Evolutionary conservation across 495 filamentous ascomycete genomes (phyloP).

Genomic region (Penicillium parvum): DNA sequence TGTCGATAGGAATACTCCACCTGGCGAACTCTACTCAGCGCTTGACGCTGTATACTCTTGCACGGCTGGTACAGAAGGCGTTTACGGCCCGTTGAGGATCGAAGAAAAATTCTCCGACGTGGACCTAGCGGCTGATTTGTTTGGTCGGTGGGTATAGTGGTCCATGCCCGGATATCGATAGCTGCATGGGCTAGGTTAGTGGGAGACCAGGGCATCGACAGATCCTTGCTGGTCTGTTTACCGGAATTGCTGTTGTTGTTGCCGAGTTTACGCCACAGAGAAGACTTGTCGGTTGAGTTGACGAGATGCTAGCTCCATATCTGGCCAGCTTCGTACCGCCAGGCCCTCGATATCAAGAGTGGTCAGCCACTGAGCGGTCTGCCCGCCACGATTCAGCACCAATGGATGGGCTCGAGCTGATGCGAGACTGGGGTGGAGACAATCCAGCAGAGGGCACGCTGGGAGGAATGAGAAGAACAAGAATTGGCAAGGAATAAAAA

Average conservation of each 20-base stretch:
- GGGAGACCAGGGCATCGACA: too few relatives aligned
- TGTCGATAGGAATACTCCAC: too few relatives aligned
- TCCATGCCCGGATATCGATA: constrained; percentile 3
- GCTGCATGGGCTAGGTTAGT: constrained; percentile 9
- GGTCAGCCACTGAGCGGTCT: constrained; percentile 23
- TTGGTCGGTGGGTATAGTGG: background rate
- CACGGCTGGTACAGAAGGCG: background rate
- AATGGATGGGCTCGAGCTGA: constrained; percentile 9
- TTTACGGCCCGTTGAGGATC: too few relatives aligned
- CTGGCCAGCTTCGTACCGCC: constrained; percentile 9
- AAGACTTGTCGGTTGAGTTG: constrained; percentile 7
- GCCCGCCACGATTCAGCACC: constrained; percentile 18
- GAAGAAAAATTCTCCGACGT: constrained; percentile 21
- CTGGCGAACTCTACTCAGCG: too few relatives aligned
- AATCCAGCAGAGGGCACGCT: constrained; percentile 2
- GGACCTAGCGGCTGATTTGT: constrained; percentile 13
- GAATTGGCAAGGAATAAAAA: constrained; percentile 1
- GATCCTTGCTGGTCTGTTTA: background rate
- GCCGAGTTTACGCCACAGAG: background rate
- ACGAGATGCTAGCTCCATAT: constrained; percentile 18
- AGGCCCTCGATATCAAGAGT: constrained; percentile 13
- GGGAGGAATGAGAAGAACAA: constrained; percentile 1
- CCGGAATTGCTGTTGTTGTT: background rate
- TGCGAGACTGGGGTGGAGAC: constrained; percentile 11
- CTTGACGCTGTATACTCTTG: too few relatives aligned